Evolutionary conservation across 2,329 filamentous ascomycete species (phyloP).

Genomic region (Fusarium luffae): DNA sequence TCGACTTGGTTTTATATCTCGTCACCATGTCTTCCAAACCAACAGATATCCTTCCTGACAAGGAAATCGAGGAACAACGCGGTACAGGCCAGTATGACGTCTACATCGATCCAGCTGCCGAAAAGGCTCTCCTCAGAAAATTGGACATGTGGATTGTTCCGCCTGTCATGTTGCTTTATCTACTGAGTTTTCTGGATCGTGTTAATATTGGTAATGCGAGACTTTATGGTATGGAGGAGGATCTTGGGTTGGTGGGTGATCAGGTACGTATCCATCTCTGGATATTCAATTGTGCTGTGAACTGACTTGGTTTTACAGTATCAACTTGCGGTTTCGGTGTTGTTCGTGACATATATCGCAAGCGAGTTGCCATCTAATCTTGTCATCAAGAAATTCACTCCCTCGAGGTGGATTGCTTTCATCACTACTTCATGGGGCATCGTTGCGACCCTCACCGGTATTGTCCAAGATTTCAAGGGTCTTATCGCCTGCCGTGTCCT

Average conservation of each 20-base stretch:
- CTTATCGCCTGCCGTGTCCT: conserved; percentile 57
- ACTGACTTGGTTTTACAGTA: conserved; percentile 55
- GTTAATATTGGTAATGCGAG: conserved; percentile 67
- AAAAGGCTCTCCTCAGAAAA: conserved; percentile 62
- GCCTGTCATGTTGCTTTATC: conserved; percentile 70
- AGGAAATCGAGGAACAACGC: conserved; percentile 39
- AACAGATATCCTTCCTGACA: conserved; percentile 17
- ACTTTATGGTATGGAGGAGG: conserved; percentile 70
- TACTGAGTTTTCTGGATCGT: conserved; percentile 52
- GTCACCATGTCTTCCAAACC: conserved; percentile 33
- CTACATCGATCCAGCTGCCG: conserved; percentile 47
- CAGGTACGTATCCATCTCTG: background rate
- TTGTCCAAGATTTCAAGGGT: conserved; percentile 49
- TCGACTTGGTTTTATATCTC: too few relatives aligned
- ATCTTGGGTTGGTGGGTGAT: conserved; percentile 66
- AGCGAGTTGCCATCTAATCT: conserved; percentile 57
- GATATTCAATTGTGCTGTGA: too few relatives aligned
- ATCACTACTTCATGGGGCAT: conserved; percentile 55
- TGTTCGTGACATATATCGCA: conserved; percentile 53
- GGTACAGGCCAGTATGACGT: conserved; percentile 30
- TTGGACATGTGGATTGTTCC: conserved; percentile 72
- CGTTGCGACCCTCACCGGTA: conserved; percentile 59
- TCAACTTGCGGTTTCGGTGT: conserved; percentile 54
- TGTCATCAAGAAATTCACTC: conserved; percentile 53
- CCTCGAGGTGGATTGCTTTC: conserved; percentile 46